Evolutionary conservation across 2,329 filamentous ascomycete genomes (phyloP).

Genomic region (Colletotrichum tropicicola): DNA sequence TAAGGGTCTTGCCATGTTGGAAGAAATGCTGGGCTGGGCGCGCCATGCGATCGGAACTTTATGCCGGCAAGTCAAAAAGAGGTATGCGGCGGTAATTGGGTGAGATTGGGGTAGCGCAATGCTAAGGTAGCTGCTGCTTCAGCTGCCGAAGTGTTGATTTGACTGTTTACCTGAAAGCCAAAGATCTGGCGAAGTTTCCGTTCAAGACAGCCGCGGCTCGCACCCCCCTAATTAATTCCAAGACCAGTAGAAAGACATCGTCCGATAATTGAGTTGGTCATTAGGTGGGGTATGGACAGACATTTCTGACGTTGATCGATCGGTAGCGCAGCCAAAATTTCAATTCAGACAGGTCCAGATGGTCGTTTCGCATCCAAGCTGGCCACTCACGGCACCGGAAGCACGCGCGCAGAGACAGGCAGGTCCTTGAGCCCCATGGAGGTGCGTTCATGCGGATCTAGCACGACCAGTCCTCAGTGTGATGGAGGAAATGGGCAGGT

Average conservation of each 20-base stretch:
- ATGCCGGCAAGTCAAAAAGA: conserved; percentile 13
- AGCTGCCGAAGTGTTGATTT: neutral
- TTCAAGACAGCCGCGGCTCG: neutral
- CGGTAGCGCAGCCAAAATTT: neutral
- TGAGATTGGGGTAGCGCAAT: neutral
- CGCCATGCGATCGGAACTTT: conserved; percentile 9
- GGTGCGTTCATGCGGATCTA: conserved; percentile 19
- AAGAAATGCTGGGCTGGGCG: conserved; percentile 2
- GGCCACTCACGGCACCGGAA: neutral
- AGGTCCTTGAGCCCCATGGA: conserved; percentile 10
- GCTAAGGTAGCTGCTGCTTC: neutral
- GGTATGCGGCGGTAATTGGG: conserved; percentile 6
- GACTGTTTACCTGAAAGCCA: neutral
- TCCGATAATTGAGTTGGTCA: conserved; percentile 22
- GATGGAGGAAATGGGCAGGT: conserved; percentile 3
- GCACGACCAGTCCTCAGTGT: neutral
- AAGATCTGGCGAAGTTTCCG: neutral
- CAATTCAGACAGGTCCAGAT: neutral
- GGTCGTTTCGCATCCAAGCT: conserved; percentile 16
- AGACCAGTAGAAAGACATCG: conserved; percentile 18
- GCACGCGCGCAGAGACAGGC: conserved; percentile 11
- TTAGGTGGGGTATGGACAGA: conserved; percentile 15
- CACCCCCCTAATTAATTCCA: conserved; percentile 6
- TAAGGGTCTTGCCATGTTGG: conserved; percentile 10
- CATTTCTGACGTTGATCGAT: conserved; percentile 27